Conservation (phyloP, 1,284 basidiomycete species). For the Tylopilus sp. region DNA sequence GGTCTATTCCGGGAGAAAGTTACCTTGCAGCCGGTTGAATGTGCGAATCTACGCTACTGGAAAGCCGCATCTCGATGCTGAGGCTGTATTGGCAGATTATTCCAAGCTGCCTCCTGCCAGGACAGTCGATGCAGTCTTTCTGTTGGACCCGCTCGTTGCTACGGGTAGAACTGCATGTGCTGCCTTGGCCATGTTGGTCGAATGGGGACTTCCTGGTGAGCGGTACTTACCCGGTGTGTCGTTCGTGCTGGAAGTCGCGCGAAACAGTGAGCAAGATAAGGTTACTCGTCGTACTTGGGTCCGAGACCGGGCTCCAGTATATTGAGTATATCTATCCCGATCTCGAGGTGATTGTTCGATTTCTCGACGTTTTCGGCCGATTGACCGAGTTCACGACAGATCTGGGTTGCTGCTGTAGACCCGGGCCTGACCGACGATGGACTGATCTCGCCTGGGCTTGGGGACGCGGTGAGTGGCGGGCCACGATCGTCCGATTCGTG, state of each 20-base stretch:
- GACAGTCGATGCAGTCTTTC: conserved; percentile 77
- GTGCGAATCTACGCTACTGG: conserved; percentile 39
- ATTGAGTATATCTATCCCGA: conserved; percentile 71
- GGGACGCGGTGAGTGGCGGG: conserved; percentile 68
- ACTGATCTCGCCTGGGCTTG: conserved; percentile 82
- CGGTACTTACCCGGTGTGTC: conserved; percentile 1
- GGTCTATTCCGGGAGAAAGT: conserved; percentile 90
- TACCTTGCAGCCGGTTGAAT: conserved; percentile 90
- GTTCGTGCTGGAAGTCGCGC: background rate
- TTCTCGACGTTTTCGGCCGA: background rate
- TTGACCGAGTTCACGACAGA: conserved; percentile 41
- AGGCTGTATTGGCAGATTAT: conserved; percentile 59
- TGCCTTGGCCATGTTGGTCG: conserved; percentile 77
- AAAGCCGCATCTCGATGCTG: background rate
- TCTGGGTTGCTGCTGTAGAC: conserved; percentile 84
- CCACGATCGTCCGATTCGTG: background rate
- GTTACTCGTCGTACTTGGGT: conserved; percentile 80
- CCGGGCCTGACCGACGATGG: conserved; percentile 67
- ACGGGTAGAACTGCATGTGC: conserved; percentile 93
- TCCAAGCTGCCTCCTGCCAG: conserved; percentile 82
- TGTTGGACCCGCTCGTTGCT: conserved; percentile 90
- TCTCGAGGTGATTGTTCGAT: conserved; percentile 58
- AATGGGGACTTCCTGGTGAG: conserved; percentile 79
- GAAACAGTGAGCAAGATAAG: conserved; percentile 68
- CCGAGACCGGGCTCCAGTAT: conserved; percentile 67